Conservation (phyloP, 1,139 yeast genomes). For the Yamadazyma blattariae region DNA sequence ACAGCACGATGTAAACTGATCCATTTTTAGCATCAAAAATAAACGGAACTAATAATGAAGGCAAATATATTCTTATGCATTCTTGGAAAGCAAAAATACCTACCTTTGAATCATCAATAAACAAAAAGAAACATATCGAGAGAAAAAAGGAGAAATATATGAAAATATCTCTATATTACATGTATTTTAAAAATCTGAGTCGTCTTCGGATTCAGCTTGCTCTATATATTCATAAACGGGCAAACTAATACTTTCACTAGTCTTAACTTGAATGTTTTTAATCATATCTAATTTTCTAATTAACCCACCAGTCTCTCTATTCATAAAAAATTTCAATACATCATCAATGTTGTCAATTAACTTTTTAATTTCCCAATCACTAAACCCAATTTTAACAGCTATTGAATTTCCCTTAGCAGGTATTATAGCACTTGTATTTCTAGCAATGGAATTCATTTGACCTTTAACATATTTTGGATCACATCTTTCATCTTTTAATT, state of each 20-base stretch:
- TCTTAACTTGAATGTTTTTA: conserved; percentile 55
- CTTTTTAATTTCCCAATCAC: conserved; percentile 41
- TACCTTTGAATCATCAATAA: too few species aligned
- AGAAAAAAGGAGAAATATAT: too few species aligned
- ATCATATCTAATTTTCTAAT: conserved; percentile 41
- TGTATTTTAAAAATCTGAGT: conserved; percentile 2
- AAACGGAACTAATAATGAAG: too few species aligned
- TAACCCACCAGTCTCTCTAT: conserved; percentile 57
- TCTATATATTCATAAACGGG: conserved; percentile 26
- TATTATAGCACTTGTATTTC: conserved; percentile 59
- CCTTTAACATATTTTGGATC: conserved; percentile 59
- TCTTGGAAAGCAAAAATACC: too few species aligned
- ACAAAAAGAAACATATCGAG: too few species aligned
- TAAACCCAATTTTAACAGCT: conserved; percentile 51
- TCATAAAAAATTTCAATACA: conserved; percentile 49
- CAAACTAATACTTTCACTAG: conserved; percentile 62
- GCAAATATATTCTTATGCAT: too few species aligned
- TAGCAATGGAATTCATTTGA: conserved; percentile 60
- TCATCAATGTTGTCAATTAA: conserved; percentile 55
- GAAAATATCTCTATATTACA: too few species aligned
- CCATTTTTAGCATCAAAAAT: too few species aligned
- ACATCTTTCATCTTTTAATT: conserved; percentile 51
- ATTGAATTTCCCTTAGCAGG: conserved; percentile 54
- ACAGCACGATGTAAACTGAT: too few species aligned
- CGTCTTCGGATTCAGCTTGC: conserved; percentile 19